phyloP scores from a whole-genome alignment of 148 eudicot species.

The Cornus kousa region DNA sequence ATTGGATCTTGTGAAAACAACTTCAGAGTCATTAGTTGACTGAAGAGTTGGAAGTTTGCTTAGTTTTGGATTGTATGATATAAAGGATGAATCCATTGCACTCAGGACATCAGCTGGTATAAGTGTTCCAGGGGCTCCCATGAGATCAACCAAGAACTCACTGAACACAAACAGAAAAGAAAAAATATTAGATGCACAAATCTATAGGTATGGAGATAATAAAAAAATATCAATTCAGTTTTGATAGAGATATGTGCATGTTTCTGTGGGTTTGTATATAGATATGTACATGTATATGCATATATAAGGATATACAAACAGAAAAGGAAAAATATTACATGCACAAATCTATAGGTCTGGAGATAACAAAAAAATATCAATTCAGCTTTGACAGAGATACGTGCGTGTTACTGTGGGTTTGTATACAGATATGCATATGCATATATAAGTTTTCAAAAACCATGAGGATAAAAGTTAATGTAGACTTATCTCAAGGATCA shows the following conservation, averaged over 20 bases:
- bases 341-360: not conserved
- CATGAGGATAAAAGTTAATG: not conserved
- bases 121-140: constrained; percentile 97
- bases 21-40: constrained; percentile 38
- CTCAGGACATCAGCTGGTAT: constrained; percentile 78
- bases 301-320: not conserved
- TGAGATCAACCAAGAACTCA: constrained; percentile 96
- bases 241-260: not conserved
- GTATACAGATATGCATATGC: not conserved
- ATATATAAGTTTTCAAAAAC: not conserved
- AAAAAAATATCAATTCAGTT: not conserved
- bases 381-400: not conserved
- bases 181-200: constrained; percentile 7
- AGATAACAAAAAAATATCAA: not conserved
- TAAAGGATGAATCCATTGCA: constrained; percentile 48
- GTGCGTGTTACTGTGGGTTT: too few relatives aligned
- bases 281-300: not conserved
- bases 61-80: constrained; percentile 40
- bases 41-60: constrained; percentile 44
- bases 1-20: constrained; percentile 28
- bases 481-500: not conserved
- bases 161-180: constrained; percentile 35
- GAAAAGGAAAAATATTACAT: not conserved
- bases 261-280: too few relatives aligned
- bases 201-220: not conserved